Conservation (phyloP, 2,329 filamentous ascomycete genomes). For the Aspergillus pseudotamarii region DNA sequence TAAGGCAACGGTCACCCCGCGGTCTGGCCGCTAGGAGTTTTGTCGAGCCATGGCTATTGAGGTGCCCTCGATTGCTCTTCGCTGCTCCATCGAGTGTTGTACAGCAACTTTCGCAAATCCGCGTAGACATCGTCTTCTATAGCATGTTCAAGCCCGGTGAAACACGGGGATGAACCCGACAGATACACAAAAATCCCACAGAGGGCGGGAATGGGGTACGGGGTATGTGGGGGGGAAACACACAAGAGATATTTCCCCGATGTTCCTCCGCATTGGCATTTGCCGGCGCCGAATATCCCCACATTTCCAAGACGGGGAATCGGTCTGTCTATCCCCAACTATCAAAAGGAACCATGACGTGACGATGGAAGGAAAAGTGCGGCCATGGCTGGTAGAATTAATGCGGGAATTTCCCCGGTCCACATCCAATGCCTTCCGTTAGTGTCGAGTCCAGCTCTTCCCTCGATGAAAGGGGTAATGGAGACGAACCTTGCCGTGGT, state of each 20-base stretch:
- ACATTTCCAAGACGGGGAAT: neutral
- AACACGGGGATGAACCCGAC: neutral
- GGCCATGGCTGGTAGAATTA: neutral
- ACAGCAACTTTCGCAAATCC: neutral
- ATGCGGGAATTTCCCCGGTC: neutral
- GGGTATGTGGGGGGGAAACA: neutral
- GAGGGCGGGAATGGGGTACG: neutral
- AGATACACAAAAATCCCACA: neutral
- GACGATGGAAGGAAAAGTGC: neutral
- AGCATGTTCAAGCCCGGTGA: no score
- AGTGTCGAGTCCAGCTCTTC: neutral
- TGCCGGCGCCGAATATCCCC: neutral
- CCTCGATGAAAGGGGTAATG: neutral
- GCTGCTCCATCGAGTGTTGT: neutral
- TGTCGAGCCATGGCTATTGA: neutral
- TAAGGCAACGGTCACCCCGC: neutral
- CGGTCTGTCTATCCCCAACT: neutral
- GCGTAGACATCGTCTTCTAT: neutral
- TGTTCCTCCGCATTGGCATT: conserved; percentile 9
- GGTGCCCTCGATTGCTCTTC: neutral
- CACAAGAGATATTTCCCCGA: neutral
- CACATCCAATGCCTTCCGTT: neutral
- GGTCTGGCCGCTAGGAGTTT: neutral
- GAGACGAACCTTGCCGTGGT: neutral
- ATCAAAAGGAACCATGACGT: neutral